phyloP scores from a whole-genome alignment of 2,329 filamentous ascomycete species.

The Alternaria solani region DNA sequence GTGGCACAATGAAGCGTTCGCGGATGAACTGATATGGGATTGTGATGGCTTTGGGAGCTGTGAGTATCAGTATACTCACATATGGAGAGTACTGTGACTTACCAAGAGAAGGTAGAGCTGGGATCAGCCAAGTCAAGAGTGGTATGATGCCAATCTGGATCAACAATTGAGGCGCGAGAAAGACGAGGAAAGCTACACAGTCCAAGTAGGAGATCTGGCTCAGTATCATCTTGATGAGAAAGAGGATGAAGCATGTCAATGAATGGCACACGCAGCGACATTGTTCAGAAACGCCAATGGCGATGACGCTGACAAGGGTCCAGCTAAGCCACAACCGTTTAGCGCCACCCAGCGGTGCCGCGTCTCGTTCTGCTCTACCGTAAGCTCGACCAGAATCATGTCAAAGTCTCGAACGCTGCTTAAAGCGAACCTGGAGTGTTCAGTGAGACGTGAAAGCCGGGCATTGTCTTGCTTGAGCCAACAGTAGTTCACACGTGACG shows the following conservation, averaged over 20 bases:
- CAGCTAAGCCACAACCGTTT: slow-evolving; percentile 29
- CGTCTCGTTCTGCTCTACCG: neutral
- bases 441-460: neutral
- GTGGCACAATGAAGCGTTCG: slow-evolving; percentile 63
- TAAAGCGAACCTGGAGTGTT: neutral
- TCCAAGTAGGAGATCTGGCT: slow-evolving; percentile 78
- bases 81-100: slow-evolving; percentile 31
- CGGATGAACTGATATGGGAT: slow-evolving; percentile 67
- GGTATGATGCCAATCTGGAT: slow-evolving; percentile 70
- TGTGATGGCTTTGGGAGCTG: slow-evolving; percentile 59
- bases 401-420: neutral
- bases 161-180: slow-evolving; percentile 75
- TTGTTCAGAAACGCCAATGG: slow-evolving; percentile 1
- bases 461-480: neutral
- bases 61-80: slow-evolving; percentile 37
- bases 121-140: slow-evolving; percentile 65
- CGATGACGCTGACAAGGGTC: slow-evolving; percentile 30
- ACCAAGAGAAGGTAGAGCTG: slow-evolving; percentile 76
- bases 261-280: neutral
- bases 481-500: slow-evolving; percentile 10
- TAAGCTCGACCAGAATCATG: neutral
- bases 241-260: neutral
- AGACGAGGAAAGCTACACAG: slow-evolving; percentile 74
- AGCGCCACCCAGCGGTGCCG: slow-evolving; percentile 18
- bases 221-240: slow-evolving; percentile 68